phyloP scores from a whole-genome alignment of 169 alveolate genomes.

The Cryptosporidium sp. region DNA sequence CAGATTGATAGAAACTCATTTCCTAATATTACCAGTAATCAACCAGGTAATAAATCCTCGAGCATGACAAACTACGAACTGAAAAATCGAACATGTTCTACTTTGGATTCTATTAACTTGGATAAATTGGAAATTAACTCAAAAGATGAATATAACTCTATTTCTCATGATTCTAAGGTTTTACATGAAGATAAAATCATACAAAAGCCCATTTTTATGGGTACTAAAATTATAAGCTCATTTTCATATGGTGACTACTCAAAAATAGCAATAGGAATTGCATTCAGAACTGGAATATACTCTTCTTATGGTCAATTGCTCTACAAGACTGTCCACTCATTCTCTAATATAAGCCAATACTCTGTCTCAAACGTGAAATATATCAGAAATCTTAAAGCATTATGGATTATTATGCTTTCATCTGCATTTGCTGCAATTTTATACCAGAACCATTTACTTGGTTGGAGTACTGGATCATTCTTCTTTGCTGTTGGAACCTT shows the following conservation, averaged over 20 bases:
- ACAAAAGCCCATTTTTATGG: slow-evolving; percentile 50
- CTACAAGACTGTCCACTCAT: slow-evolving; percentile 22
- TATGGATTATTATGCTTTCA: slow-evolving; percentile 28
- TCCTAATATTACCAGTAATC: not conserved
- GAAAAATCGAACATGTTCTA: slow-evolving; percentile 16
- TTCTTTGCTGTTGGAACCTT: slow-evolving; percentile 76
- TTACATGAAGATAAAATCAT: not conserved
- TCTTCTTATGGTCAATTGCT: slow-evolving; percentile 64
- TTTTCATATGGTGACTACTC: slow-evolving; percentile 13
- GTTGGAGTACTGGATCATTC: slow-evolving; percentile 74
- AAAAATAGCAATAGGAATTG: slow-evolving; percentile 44
- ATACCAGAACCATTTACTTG: slow-evolving; percentile 50
- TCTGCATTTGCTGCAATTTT: slow-evolving; percentile 21
- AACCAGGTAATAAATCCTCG: not conserved
- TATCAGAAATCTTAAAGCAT: slow-evolving; percentile 6
- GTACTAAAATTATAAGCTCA: slow-evolving; percentile 46
- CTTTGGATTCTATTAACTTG: slow-evolving; percentile 12
- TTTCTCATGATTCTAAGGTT: not conserved
- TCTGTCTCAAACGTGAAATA: slow-evolving; percentile 39
- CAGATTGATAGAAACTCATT: slow-evolving; percentile 19
- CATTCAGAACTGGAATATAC: slow-evolving; percentile 69
- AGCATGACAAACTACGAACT: not conserved
- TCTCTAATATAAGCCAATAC: not conserved
- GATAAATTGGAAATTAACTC: not conserved
- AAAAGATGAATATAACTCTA: not conserved